Percentiles rank a stretch among this genome's conserved stretches.
Conservation (phyloP, 2,329 filamentous ascomycete genomes). For the Phialemonium atrogriseum region DNA sequence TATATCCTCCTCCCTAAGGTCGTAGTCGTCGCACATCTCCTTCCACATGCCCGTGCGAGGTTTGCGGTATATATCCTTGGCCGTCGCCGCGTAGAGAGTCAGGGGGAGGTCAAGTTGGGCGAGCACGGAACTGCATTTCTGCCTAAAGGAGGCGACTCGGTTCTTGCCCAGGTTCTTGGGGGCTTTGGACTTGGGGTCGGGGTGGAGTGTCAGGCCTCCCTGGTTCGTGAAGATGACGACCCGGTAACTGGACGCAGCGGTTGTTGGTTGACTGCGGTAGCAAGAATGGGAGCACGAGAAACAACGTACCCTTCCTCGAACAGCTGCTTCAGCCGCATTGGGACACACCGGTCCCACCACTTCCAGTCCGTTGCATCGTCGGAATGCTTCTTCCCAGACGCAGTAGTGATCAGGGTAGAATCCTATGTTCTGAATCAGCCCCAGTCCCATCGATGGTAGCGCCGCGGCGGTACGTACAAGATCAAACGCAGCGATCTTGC, state of each 20-base stretch:
- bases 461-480: slow-evolving; percentile 32
- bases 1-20: slow-evolving; percentile 48
- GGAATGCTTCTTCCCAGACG: slow-evolving; percentile 73
- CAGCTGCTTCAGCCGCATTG: slow-evolving; percentile 56
- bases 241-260: slow-evolving; percentile 59
- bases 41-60: slow-evolving; percentile 86
- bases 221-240: slow-evolving; percentile 86
- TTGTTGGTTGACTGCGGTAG: too few relatives aligned
- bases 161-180: slow-evolving; percentile 58
- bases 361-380: slow-evolving; percentile 74
- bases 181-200: slow-evolving; percentile 56
- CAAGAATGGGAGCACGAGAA: too few relatives aligned
- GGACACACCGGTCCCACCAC: slow-evolving; percentile 79
- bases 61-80: slow-evolving; percentile 75
- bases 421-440: slow-evolving; percentile 49
- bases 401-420: slow-evolving; percentile 74
- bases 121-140: slow-evolving; percentile 65
- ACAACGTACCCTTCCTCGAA: slow-evolving; percentile 60
- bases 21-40: slow-evolving; percentile 49
- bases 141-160: slow-evolving; percentile 72
- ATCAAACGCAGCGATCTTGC: slow-evolving; percentile 66
- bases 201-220: slow-evolving; percentile 67
- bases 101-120: slow-evolving; percentile 66
- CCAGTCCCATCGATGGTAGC: too few relatives aligned
- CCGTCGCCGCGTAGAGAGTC: slow-evolving; percentile 79